Conservation (phyloP, 2,329 filamentous ascomycete species). For the Hypoxylon sp. region DNA sequence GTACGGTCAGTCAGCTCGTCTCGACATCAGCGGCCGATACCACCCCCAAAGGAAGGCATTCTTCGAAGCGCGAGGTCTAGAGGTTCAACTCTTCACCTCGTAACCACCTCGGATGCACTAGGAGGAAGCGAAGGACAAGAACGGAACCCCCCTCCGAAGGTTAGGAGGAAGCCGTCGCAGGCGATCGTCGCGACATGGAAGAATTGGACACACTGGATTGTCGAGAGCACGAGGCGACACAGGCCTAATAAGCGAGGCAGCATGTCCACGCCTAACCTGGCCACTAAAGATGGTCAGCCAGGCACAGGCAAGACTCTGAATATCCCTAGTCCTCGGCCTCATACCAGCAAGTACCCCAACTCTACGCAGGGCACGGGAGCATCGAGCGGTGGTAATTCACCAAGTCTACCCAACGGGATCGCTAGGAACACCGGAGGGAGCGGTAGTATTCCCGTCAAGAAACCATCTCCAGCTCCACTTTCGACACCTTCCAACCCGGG, state of each 20-base stretch:
- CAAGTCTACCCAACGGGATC: slow-evolving; percentile 68
- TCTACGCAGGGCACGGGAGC: slow-evolving; percentile 56
- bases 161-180: slow-evolving; percentile 70
- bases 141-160: slow-evolving; percentile 59
- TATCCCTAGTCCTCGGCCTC: slow-evolving; percentile 70
- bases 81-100: slow-evolving; percentile 88
- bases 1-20: slow-evolving; percentile 83
- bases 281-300: slow-evolving; percentile 63
- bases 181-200: slow-evolving; percentile 74
- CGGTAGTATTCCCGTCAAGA: slow-evolving; percentile 46
- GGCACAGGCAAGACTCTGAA: slow-evolving; percentile 62
- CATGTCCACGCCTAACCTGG: slow-evolving; percentile 72
- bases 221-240: slow-evolving; percentile 69
- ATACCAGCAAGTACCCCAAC: slow-evolving; percentile 70
- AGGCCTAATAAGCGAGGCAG: slow-evolving; percentile 67
- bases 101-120: slow-evolving; percentile 73
- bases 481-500: slow-evolving; percentile 54
- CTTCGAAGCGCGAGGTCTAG: slow-evolving; percentile 78
- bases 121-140: slow-evolving; percentile 53
- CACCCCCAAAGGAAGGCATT: slow-evolving; percentile 87
- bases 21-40: slow-evolving; percentile 79
- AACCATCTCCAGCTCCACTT: slow-evolving; percentile 49
- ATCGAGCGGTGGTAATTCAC: slow-evolving; percentile 64
- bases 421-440: slow-evolving; percentile 53
- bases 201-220: slow-evolving; percentile 75